These are phyloP conservation scores for Rhodomyrtus tomentosa DNA, from an alignment of 345 rosid genomes.

Conservation along the genomic window DNA sequence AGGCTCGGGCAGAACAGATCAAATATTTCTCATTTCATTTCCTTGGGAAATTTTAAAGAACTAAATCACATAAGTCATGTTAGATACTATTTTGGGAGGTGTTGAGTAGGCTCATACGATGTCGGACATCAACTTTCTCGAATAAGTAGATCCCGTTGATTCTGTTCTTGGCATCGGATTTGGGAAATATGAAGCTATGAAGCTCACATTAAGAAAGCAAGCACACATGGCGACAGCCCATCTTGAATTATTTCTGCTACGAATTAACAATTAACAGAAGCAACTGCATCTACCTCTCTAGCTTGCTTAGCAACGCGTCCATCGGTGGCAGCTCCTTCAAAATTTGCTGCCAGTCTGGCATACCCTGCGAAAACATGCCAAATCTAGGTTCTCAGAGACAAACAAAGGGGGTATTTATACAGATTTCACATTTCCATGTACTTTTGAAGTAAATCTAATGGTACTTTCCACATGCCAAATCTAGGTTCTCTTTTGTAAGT, in stretches of 20 bases:
- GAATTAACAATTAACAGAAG: neutral
- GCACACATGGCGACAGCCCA: neutral
- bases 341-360: slow-evolving; percentile 87
- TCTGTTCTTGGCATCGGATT: neutral
- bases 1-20: neutral
- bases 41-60: neutral
- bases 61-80: neutral
- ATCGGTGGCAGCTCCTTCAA: slow-evolving; percentile 60
- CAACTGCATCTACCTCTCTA: slow-evolving; percentile 47
- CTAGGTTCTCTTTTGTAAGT: neutral
- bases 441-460: neutral
- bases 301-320: slow-evolving; percentile 82
- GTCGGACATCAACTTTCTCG: neutral
- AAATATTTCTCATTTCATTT: neutral
- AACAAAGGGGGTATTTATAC: neutral
- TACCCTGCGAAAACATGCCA: slow-evolving; percentile 35
- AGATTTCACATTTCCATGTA: neutral
- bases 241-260: neutral
- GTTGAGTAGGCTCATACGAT: neutral
- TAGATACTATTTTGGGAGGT: neutral
- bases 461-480: neutral
- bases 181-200: neutral
- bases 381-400: neutral
- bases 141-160: neutral
- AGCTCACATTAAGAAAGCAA: neutral